Conservation (phyloP, 176 grass and related monocot species). For the Hsuehochloa calcarea region DNA sequence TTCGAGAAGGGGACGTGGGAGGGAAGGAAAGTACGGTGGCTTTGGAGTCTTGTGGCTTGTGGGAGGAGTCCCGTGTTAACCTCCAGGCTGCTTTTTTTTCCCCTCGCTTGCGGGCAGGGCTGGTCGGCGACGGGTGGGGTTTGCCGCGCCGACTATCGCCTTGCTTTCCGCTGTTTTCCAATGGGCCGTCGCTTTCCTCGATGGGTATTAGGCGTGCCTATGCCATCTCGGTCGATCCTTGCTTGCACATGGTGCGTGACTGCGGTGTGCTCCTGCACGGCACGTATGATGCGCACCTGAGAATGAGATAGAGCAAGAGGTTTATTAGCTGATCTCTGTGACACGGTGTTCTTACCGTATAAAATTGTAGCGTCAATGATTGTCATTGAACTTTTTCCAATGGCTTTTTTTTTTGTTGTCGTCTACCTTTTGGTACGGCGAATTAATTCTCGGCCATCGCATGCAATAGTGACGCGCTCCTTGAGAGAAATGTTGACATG, state of each 20-base stretch:
- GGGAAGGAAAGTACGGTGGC: neutral
- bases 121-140: constrained; percentile 45
- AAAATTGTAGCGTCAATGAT: too few species aligned
- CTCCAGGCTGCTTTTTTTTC: neutral
- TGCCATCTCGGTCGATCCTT: neutral
- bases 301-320: too few species aligned
- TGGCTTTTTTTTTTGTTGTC: too few species aligned
- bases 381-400: too few species aligned
- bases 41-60: constrained; percentile 26
- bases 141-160: constrained; percentile 24
- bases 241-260: neutral
- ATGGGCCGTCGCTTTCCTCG: constrained; percentile 13
- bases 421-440: too few species aligned
- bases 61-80: constrained; percentile 1
- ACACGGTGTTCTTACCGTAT: too few species aligned
- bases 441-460: too few species aligned
- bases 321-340: too few species aligned
- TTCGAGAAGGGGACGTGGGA: constrained; percentile 2
- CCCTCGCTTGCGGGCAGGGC: constrained; percentile 15
- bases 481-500: too few species aligned
- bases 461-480: too few species aligned
- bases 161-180: neutral
- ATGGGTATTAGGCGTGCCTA: neutral
- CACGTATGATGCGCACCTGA: too few species aligned
- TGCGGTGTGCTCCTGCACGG: too few species aligned